Evolutionary conservation across 2,329 filamentous ascomycete genomes (phyloP).

Genomic region (Fusarium hostae): DNA sequence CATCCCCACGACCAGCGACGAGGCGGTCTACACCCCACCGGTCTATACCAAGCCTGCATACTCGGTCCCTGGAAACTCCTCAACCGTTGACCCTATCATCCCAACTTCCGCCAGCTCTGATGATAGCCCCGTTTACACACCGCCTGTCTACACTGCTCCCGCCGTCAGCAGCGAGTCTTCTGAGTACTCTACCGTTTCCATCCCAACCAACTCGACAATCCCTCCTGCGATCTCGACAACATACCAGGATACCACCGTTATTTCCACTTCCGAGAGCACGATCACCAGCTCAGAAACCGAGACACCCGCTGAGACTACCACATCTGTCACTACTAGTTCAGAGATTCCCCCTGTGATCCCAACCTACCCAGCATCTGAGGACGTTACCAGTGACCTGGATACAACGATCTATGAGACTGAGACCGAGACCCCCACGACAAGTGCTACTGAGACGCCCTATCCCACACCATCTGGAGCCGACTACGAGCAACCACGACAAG

Average conservation of each 20-base stretch:
- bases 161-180: constrained; percentile 14
- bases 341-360: background rate
- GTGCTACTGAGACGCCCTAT: constrained; percentile 13
- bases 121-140: constrained; percentile 16
- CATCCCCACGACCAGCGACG: background rate
- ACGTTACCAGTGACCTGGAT: background rate
- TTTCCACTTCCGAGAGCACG: constrained; percentile 1
- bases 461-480: constrained; percentile 11
- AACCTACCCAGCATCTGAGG: background rate
- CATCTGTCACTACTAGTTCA: background rate
- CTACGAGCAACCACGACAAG: background rate
- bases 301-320: constrained; percentile 4
- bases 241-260: background rate
- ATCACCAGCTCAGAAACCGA: constrained; percentile 5
- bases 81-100: constrained; percentile 6
- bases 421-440: background rate
- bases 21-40: constrained; percentile 17
- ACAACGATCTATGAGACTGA: background rate
- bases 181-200: background rate
- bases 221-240: constrained; percentile 6
- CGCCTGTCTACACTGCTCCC: constrained; percentile 14
- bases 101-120: constrained; percentile 12
- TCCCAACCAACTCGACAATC: constrained; percentile 16
- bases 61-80: constrained; percentile 22
- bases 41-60: constrained; percentile 23